Conservation (phyloP, 176 grass and related monocot species). For the Phragmites australis region DNA sequence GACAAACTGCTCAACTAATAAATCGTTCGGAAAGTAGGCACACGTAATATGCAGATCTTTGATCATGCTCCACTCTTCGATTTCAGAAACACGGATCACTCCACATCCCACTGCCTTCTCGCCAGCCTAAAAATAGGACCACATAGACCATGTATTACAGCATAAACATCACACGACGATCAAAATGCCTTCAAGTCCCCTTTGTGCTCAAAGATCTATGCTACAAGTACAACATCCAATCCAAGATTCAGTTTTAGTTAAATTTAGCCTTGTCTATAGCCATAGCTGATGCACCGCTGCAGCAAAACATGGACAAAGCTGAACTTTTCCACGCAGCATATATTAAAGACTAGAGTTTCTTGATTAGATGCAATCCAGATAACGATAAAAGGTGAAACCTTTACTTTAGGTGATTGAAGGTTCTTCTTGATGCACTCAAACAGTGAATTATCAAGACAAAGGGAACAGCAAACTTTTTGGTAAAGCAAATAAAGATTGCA, state of each 20-base stretch:
- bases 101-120: slow-evolving; percentile 87
- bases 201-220: not conserved
- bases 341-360: not conserved
- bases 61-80: slow-evolving; percentile 66
- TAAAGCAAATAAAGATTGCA: slow-evolving; percentile 13
- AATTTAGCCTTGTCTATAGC: not conserved
- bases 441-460: slow-evolving; percentile 2
- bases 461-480: not conserved
- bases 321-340: not conserved
- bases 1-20: not conserved
- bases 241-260: not conserved
- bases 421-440: slow-evolving; percentile 30
- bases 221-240: not conserved
- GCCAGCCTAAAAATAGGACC: slow-evolving; percentile 60
- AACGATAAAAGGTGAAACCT: not conserved
- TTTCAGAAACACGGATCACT: slow-evolving; percentile 59
- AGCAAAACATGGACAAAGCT: slow-evolving; percentile 10
- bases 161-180: not conserved
- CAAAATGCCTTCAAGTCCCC: not conserved
- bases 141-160: slow-evolving; percentile 13
- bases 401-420: slow-evolving; percentile 25
- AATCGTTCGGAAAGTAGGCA: slow-evolving; percentile 7
- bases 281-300: not conserved
- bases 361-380: not conserved
- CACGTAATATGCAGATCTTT: slow-evolving; percentile 82